Base-by-base conservation (phyloP, 2,329 filamentous ascomycete species). In the Colletotrichum sp. region DNA sequence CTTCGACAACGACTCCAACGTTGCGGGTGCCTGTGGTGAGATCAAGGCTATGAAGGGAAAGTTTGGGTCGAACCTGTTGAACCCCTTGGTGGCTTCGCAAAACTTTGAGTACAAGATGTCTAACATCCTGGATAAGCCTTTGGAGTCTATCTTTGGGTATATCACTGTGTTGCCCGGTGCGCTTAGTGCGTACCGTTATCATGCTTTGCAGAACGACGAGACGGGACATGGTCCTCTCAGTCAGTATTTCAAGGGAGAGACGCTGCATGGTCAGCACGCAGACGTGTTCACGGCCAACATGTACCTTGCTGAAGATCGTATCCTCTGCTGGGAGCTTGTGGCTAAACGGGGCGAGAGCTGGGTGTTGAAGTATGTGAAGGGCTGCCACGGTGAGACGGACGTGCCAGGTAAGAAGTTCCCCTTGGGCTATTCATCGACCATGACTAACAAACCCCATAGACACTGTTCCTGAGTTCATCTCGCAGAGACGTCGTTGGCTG, bases 31-130 rank as follows among this genome's bases (percentile, higher is more conserved):
- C 30, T 98, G 97, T 78, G 97, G 97, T 79, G 97, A 99, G 84
- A 99, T 99, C 85, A 98, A 96, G 83, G 97, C 97, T 1, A 98
- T 98, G 86, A 98, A 98, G 84, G 97, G 97, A 9, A 95, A 93
- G 79, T 93, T 91, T 28, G 96, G 95, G 82, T 88, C 92, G 7
- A 95, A 96, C 77, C 89, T 99, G 18, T 88, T 99, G 61, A 99
- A 99, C 81, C 97, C 97, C 0, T 89, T 99, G 8, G 96, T 99
- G 18, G 97, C 97, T 0, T 98, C 96, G 61, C 97, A 99, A 81
- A 99, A 99, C 83, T 99, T 99, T 79, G 97, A 99, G 87, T 99
- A 99, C 89, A 99, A 99, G 86, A 98, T 99, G 95, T 98, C 96
- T 55, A 99, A 99, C 81, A 99, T 99, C 80, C 89, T 99, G 30